Conservation (phyloP, 495 filamentous ascomycete species). For the Lepidopterella palustris region DNA sequence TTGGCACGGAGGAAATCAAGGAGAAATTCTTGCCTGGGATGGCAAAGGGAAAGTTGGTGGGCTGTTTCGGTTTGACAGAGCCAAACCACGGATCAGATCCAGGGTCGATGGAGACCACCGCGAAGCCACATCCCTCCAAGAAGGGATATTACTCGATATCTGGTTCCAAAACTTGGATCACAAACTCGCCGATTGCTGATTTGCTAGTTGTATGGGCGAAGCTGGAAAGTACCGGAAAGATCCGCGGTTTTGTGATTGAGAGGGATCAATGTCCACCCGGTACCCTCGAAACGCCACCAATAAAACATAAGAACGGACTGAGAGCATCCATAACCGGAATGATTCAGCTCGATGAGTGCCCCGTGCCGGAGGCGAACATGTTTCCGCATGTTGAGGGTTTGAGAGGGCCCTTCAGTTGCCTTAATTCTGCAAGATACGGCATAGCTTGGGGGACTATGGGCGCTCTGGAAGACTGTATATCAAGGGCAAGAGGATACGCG, state of each 20-base stretch:
- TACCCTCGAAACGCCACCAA: constrained; percentile 81
- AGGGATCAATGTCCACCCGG: constrained; percentile 72
- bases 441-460: constrained; percentile 94
- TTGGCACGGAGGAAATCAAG: constrained; percentile 84
- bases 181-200: constrained; percentile 92
- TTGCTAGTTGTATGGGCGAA: constrained; percentile 93
- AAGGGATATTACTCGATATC: constrained; percentile 74
- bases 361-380: constrained; percentile 88
- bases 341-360: constrained; percentile 90
- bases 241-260: constrained; percentile 89
- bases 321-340: constrained; percentile 93
- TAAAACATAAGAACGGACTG: constrained; percentile 94
- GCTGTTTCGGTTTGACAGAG: constrained; percentile 92
- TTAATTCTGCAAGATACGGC: constrained; percentile 87
- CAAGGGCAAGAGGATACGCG: constrained; percentile 73
- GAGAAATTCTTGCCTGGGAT: constrained; percentile 76
- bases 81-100: constrained; percentile 97
- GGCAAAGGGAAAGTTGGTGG: constrained; percentile 80
- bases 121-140: constrained; percentile 80
- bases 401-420: constrained; percentile 81
- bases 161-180: constrained; percentile 97
- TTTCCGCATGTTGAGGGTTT: constrained; percentile 86
- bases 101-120: constrained; percentile 87
- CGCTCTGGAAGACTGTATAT: constrained; percentile 84
- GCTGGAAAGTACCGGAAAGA: constrained; percentile 81